Base-by-base conservation (phyloP, 345 rosid genomes). In the Eucalyptus tenuipes region DNA sequence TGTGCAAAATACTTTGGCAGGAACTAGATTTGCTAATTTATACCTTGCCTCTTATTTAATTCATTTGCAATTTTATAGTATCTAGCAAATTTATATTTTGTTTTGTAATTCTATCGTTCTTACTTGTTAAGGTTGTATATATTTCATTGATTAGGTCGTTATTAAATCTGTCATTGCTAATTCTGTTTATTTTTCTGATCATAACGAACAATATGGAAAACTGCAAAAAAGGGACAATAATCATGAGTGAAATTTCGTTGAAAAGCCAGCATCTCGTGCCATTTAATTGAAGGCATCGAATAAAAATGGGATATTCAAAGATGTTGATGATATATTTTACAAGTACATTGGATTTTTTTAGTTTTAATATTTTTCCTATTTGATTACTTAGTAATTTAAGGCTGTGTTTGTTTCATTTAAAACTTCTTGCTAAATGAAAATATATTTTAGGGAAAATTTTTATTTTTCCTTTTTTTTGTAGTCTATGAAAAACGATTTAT, bases 101-200 rank as follows among this genome's bases (percentile, higher is more conserved):
- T 55, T 55, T 55, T 55, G 61, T 2, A 24, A 55, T 55, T 55
- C 29, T 22, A 5, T 55, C 61, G 0, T 55, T 25, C 13, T 24
- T 55, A 55, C 61, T 55, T 55, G 29, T 9, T 55, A 22, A 55
- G 27, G 61, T 20, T 55, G 22, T 55, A 22, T 55, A 53, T 22
- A 3, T 53, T 7, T 53, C 22, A 20, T 20, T 53, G 59, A 53
- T 22, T 55, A 22, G 29, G 29, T 55, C 3, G 3, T 55, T 55
- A 55, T 55, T 24, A 55, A 24, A 55, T 10, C 1, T 0, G 0
- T 24, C 29, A 55, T 55, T 55, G 61, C 61, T 55, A 55, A 2
- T 55, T 55, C 0, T 55, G 2, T 24, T 55, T 2, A 55, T 24
- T 24, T 55, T 55, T 55, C 0, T 55, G 1, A 4, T 10, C 24